Conservation (phyloP, 139 green algal species). For the Klebsormidium nitens region DNA sequence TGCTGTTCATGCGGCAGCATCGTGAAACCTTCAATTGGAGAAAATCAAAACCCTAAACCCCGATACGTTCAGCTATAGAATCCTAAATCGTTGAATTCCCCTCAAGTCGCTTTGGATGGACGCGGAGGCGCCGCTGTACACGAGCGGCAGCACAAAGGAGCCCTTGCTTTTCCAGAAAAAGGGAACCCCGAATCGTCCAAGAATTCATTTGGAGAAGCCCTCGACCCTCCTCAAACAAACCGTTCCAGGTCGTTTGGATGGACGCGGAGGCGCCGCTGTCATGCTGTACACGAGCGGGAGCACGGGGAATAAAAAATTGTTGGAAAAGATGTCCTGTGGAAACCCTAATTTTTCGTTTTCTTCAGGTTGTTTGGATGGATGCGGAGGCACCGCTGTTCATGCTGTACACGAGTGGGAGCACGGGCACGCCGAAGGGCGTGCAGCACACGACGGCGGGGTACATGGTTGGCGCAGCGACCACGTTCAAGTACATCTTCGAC, state of each 20-base stretch:
- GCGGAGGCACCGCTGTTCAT: conserved; percentile 75
- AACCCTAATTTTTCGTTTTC: background rate
- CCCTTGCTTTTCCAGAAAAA: too few species aligned
- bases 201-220: too few species aligned
- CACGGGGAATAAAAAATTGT: too few species aligned
- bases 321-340: too few species aligned
- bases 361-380: conserved; percentile 72
- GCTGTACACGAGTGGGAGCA: conserved; percentile 81
- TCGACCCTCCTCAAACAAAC: too few species aligned
- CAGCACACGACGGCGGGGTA: conserved; percentile 51
- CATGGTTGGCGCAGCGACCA: conserved; percentile 55
- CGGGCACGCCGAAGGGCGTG: conserved; percentile 53
- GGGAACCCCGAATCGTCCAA: too few species aligned
- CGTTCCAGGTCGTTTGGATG: conserved; percentile 77
- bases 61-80: too few species aligned
- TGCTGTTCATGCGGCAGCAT: conserved; percentile 59
- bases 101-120: conserved; percentile 71
- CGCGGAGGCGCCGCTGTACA: conserved; percentile 76
- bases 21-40: too few species aligned
- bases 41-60: too few species aligned
- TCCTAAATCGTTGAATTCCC: background rate
- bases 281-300: conserved; percentile 84
- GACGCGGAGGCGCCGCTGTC: conserved; percentile 67
- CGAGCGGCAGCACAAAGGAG: conserved; percentile 56
- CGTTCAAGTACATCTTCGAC: conserved; percentile 53